phyloP scores from a whole-genome alignment of 768 basidiomycete genomes.

The Suillus alpinus region DNA sequence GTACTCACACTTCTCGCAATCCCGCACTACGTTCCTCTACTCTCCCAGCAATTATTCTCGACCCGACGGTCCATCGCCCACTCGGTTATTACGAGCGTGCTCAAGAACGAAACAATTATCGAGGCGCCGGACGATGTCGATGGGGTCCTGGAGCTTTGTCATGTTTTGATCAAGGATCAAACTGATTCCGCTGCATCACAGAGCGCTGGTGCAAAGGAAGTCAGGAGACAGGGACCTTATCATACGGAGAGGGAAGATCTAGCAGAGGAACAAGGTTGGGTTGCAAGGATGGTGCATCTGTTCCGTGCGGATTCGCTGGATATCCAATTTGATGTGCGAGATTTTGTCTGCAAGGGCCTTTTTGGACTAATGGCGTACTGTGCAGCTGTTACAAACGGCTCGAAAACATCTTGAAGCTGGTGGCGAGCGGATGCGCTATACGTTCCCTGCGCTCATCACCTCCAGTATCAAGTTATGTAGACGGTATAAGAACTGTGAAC shows the following conservation, averaged over 20 bases:
- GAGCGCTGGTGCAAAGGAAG: constrained; percentile 37
- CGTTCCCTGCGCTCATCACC: constrained; percentile 94
- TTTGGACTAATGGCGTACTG: not conserved
- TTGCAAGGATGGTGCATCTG: constrained; percentile 95
- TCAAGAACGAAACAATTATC: constrained; percentile 96
- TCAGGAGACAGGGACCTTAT: constrained; percentile 57
- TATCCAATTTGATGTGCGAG: constrained; percentile 83
- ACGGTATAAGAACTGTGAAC: constrained; percentile 82
- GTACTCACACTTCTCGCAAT: constrained; percentile 96
- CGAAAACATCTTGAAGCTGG: constrained; percentile 87
- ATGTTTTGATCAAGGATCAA: constrained; percentile 88
- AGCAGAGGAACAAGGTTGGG: constrained; percentile 99
- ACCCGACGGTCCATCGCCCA: constrained; percentile 92
- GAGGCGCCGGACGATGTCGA: constrained; percentile 93
- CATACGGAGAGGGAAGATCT: constrained; percentile 80
- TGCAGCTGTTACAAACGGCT: constrained; percentile 85
- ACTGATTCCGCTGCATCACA: constrained; percentile 47
- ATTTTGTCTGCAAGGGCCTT: not conserved
- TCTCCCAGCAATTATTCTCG: constrained; percentile 82
- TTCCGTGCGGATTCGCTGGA: constrained; percentile 86
- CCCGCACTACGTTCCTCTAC: constrained; percentile 81
- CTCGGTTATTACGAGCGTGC: constrained; percentile 88
- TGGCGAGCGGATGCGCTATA: constrained; percentile 93
- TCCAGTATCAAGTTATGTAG: constrained; percentile 90
- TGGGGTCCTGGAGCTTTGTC: constrained; percentile 89